These are phyloP conservation scores for Aureobasidium leucospermi DNA, from an alignment of 2,329 filamentous ascomycete genomes.

Conservation along the genomic window DNA sequence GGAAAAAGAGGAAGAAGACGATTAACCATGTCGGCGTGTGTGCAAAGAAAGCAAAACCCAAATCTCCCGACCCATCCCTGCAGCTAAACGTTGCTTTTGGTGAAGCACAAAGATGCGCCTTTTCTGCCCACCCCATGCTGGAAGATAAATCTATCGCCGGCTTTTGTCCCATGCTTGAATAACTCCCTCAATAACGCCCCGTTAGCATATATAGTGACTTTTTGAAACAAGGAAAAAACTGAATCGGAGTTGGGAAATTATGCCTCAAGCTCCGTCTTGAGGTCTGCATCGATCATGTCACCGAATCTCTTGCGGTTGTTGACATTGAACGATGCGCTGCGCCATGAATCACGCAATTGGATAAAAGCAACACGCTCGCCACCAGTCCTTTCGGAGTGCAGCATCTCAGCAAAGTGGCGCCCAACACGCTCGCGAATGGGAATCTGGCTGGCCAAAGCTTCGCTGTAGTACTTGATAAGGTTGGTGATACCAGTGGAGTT, in stretches of 20 bases:
- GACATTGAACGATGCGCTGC: conserved; percentile 47
- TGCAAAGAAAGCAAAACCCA: conserved; percentile 4
- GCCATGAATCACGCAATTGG: conserved; percentile 46
- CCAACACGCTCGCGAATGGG: conserved; percentile 48
- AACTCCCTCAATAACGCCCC: conserved; percentile 5
- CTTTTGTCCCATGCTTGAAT: conserved; percentile 9
- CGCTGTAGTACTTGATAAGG: conserved; percentile 59
- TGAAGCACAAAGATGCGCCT: conserved; percentile 13
- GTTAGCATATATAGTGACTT: background rate
- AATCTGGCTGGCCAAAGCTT: conserved; percentile 45
- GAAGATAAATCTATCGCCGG: conserved; percentile 9
- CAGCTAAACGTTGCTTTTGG: conserved; percentile 12
- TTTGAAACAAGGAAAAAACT: background rate
- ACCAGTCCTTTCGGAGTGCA: conserved; percentile 39
- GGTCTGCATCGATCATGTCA: conserved; percentile 39
- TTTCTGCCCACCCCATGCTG: conserved; percentile 9
- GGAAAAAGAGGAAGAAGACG: background rate
- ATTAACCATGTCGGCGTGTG: conserved; percentile 9
- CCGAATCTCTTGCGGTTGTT: conserved; percentile 52
- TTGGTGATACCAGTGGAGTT: conserved; percentile 52
- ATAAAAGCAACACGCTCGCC: conserved; percentile 41
- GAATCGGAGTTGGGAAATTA: background rate
- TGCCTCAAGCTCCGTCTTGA: conserved; percentile 12
- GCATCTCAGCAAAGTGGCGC: conserved; percentile 48
- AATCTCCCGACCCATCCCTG: conserved; percentile 5